These are phyloP conservation scores for Cercospora berteroae DNA, from an alignment of 2,329 filamentous ascomycete genomes.

Conservation along the genomic window DNA sequence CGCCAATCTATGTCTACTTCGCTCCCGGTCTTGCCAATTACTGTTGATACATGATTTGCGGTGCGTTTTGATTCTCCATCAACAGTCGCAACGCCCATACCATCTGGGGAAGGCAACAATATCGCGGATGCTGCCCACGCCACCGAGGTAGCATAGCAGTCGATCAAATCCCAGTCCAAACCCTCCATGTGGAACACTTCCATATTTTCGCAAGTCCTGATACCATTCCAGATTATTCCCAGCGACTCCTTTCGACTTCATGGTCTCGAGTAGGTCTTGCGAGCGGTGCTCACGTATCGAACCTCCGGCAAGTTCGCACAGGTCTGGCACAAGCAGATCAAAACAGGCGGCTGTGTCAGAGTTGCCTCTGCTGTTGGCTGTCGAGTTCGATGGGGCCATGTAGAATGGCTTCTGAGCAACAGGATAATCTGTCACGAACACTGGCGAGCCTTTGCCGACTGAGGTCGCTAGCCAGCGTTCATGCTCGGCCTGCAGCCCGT, in stretches of 20 bases:
- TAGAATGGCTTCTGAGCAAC: slow-evolving; percentile 88
- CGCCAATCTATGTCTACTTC: neutral
- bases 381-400: slow-evolving; percentile 59
- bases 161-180: slow-evolving; percentile 90
- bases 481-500: slow-evolving; percentile 83
- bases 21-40: neutral
- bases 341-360: slow-evolving; percentile 78
- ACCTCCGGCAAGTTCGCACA: slow-evolving; percentile 83
- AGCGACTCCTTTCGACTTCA: slow-evolving; percentile 65
- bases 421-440: slow-evolving; percentile 96
- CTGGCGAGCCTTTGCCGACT: slow-evolving; percentile 63
- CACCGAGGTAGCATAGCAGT: slow-evolving; percentile 77
- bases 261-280: slow-evolving; percentile 63
- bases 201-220: slow-evolving; percentile 80
- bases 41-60: neutral
- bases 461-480: slow-evolving; percentile 78
- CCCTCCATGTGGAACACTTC: slow-evolving; percentile 86
- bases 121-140: slow-evolving; percentile 78
- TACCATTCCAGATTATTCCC: slow-evolving; percentile 69
- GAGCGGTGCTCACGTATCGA: slow-evolving; percentile 84
- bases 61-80: slow-evolving; percentile 2
- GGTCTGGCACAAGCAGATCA: slow-evolving; percentile 79
- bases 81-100: slow-evolving; percentile 48
- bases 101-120: slow-evolving; percentile 82
- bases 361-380: slow-evolving; percentile 17